Percentiles rank a stretch among this genome's conserved stretches.
Conservation (phyloP, 768 basidiomycete genomes). For the Flagelloscypha sp. region DNA sequence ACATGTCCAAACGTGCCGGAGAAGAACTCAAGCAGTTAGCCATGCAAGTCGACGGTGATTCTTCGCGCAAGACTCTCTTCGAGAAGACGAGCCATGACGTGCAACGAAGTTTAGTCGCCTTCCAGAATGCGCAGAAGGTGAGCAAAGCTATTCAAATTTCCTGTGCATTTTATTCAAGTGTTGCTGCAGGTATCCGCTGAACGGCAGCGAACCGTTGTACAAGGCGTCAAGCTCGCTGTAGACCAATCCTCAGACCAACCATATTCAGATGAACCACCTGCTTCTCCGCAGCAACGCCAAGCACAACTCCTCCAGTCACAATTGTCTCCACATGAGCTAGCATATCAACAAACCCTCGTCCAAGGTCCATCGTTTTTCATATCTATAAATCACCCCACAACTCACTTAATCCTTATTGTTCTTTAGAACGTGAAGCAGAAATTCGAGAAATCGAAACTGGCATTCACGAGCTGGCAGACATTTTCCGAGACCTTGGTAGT, state of each 20-base stretch:
- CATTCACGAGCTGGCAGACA: constrained; percentile 92
- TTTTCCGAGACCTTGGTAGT: constrained; percentile 93
- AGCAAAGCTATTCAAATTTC: too few species aligned
- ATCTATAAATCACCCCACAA: too few species aligned
- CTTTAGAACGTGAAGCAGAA: constrained; percentile 91
- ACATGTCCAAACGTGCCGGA: constrained; percentile 90
- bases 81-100: constrained; percentile 93
- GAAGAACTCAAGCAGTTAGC: constrained; percentile 90
- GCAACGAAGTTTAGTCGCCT: constrained; percentile 80
- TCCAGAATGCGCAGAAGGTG: constrained; percentile 85
- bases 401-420: too few species aligned
- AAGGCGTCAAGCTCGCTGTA: constrained; percentile 75
- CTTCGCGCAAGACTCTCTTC: constrained; percentile 72
- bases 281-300: constrained; percentile 55
- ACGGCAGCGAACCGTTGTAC: constrained; percentile 81
- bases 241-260: constrained; percentile 66
- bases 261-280: constrained; percentile 26
- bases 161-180: too few species aligned
- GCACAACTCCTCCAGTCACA: constrained; percentile 63
- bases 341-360: constrained; percentile 92
- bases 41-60: constrained; percentile 54
- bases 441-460: constrained; percentile 96
- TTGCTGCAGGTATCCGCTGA: too few species aligned
- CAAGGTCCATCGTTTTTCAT: too few species aligned
- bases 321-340: constrained; percentile 85